Evolutionary conservation across 2,329 filamentous ascomycete genomes (phyloP), one percentile per base, ranked within the genome.

Genomic region (Ceratocystis smalleyi): DNA sequence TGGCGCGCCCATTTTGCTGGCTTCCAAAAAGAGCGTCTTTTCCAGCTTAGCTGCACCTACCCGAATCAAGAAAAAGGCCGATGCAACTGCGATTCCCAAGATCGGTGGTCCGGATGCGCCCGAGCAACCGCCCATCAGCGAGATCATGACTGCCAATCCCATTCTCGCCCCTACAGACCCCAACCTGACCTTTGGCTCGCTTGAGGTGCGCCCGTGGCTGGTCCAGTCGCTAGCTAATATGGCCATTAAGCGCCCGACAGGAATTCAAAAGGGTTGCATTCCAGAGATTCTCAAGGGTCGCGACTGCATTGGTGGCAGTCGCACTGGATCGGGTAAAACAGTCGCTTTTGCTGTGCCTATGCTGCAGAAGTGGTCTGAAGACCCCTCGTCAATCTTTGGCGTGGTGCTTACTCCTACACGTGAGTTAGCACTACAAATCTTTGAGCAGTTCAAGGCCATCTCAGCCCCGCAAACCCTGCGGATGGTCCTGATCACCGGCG

Each of bases 241-340:
- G 81, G 89, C 91, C 35, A 96, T 99, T 72, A 88, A 83, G 71
- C 81, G 86, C 65, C 94, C 94, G 0, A 99, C 94, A 0, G 87
- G 87, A 17, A 97, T 99, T 77, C 94, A 99, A 70, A 89, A 88
- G 71, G 86, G 85, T 62, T 95, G 89, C 72, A 97, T 99, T 71
- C 91, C 92, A 1, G 88, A 94, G 72, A 96, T 97, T 66, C 74
- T 99, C 43, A 86, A 89, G 69, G 94, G 94, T 5, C 82, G 88
- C 70, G 91, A 99, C 75, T 96, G 91, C 72, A 96, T 99, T 70
- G 94, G 94, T 71, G 91, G 91, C 45, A 95, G 89, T 71, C 82
- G 91, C 68, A 99, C 94, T 0, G 94, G 94, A 78, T 96, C 92
- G 12, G 94, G 94, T 75, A 99, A 99, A 77, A 99, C 94, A 2